These are phyloP conservation scores for Pseudomassariella vexata DNA, from an alignment of 2,329 filamentous ascomycete species.

Conservation along the genomic window DNA sequence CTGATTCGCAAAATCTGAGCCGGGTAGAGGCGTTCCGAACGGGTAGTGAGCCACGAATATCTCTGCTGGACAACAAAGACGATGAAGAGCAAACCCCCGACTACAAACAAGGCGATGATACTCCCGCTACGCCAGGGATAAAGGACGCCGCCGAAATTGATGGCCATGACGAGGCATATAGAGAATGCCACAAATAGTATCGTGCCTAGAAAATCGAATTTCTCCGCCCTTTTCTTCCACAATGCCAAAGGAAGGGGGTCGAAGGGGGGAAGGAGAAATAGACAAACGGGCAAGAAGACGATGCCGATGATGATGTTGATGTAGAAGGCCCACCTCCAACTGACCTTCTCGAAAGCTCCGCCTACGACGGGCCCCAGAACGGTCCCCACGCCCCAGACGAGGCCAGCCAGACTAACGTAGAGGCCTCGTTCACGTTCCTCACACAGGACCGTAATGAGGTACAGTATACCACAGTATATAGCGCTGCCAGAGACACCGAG, in stretches of 20 bases:
- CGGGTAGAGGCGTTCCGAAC: constrained; percentile 36
- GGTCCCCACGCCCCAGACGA: constrained; percentile 36
- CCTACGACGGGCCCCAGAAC: constrained; percentile 42
- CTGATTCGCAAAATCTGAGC: constrained; percentile 35
- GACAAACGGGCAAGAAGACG: constrained; percentile 24
- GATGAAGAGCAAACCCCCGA: constrained; percentile 33
- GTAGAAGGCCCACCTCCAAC: constrained; percentile 47
- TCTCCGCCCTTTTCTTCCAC: constrained; percentile 16
- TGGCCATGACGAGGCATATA: constrained; percentile 36
- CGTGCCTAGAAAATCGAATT: constrained; percentile 38
- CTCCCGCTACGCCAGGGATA: constrained; percentile 40
- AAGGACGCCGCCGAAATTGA: constrained; percentile 43
- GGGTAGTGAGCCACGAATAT: constrained; percentile 32
- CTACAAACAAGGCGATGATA: constrained; percentile 39
- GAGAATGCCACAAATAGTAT: constrained; percentile 35
- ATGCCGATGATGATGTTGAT: constrained; percentile 48
- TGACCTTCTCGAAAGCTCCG: constrained; percentile 37
- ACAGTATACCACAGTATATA: constrained; percentile 30
- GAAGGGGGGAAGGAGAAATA: constrained; percentile 22
- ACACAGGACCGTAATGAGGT: constrained; percentile 15
- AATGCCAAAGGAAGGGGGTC: constrained; percentile 11
- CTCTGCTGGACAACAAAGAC: constrained; percentile 40
- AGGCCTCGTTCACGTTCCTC: constrained; percentile 13
- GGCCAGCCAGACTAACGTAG: constrained; percentile 16
- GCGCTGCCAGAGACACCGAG: constrained; percentile 39